A percentile compares a stretch with the other conserved stretches of the same genome.
Conservation (phyloP, 306 rosid species). For the Quercus ilex region DNA sequence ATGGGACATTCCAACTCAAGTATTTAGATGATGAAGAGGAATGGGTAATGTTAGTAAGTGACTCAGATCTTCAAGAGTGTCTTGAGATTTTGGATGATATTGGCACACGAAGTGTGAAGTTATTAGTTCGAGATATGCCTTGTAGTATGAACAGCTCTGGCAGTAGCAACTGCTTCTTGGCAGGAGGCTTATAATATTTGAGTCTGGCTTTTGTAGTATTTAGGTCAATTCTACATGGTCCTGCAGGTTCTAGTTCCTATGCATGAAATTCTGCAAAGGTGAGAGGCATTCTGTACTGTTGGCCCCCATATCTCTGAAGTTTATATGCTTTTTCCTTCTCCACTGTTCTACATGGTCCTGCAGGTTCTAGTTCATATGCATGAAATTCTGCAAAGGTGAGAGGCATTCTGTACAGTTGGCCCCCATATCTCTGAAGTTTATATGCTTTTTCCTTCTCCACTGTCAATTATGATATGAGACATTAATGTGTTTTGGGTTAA, state of each 20-base stretch:
- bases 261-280: slow-evolving; percentile 5
- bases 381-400: slow-evolving; percentile 6
- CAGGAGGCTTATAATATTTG: slow-evolving; percentile 36
- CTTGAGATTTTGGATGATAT: slow-evolving; percentile 61
- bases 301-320: background rate
- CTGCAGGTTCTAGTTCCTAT: background rate
- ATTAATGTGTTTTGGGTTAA: background rate
- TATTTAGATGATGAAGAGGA: slow-evolving; percentile 84
- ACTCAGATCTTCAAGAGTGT: slow-evolving; percentile 74
- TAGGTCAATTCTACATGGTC: slow-evolving; percentile 7
- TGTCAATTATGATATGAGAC: slow-evolving; percentile 11
- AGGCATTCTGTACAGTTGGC: background rate
- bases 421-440: background rate
- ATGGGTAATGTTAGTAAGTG: slow-evolving; percentile 78
- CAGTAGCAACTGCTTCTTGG: slow-evolving; percentile 51
- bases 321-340: background rate
- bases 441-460: background rate
- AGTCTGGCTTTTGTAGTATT: slow-evolving; percentile 2
- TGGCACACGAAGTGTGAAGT: slow-evolving; percentile 49
- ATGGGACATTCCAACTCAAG: slow-evolving; percentile 68
- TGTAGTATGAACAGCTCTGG: slow-evolving; percentile 48
- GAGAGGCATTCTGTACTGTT: background rate
- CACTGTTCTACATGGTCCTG: slow-evolving; percentile 3
- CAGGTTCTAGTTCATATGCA: background rate
- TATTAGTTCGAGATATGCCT: slow-evolving; percentile 64